A percentile compares a stretch with the other conserved stretches of the same genome.
Evolutionary conservation across 768 basidiomycete genomes (phyloP).

Genomic region (Panus rudis): DNA sequence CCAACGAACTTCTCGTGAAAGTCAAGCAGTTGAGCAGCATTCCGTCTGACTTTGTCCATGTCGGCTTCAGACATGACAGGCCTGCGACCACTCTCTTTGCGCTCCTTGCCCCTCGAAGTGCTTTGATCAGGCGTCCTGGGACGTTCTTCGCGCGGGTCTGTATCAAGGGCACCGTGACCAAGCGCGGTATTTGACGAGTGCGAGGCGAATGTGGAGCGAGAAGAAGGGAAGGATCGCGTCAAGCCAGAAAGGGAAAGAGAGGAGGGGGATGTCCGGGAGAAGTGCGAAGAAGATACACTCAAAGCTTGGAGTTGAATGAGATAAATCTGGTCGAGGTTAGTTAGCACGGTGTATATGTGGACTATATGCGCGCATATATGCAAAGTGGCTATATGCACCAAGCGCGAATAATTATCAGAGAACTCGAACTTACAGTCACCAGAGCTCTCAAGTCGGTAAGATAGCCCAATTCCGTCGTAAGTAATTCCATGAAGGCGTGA

Average conservation of each 20-base stretch:
- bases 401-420: no score
- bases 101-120: conserved; percentile 4
- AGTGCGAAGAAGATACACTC: conserved; percentile 21
- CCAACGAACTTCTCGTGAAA: conserved; percentile 64
- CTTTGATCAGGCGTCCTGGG: conserved; percentile 1
- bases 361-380: no score
- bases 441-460: conserved; percentile 70
- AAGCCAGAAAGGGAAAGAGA: conserved; percentile 13
- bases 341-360: no score
- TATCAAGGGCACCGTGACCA: background rate
- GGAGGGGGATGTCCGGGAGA: conserved; percentile 14
- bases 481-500: conserved; percentile 79
- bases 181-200: conserved; percentile 7
- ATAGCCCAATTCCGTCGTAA: conserved; percentile 81
- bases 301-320: conserved; percentile 25
- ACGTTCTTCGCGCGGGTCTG: background rate
- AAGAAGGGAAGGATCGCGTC: conserved; percentile 12
- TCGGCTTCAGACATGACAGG: conserved; percentile 52
- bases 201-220: conserved; percentile 16
- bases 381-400: no score
- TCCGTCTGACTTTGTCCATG: conserved; percentile 53
- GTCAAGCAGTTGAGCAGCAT: conserved; percentile 58
- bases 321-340: conserved; percentile 56
- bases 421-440: conserved; percentile 48
- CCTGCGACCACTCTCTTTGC: conserved; percentile 7